These are phyloP conservation scores for Dactylorhiza incarnata DNA, from an alignment of 106 monocot genomes.

Conservation along the genomic window DNA sequence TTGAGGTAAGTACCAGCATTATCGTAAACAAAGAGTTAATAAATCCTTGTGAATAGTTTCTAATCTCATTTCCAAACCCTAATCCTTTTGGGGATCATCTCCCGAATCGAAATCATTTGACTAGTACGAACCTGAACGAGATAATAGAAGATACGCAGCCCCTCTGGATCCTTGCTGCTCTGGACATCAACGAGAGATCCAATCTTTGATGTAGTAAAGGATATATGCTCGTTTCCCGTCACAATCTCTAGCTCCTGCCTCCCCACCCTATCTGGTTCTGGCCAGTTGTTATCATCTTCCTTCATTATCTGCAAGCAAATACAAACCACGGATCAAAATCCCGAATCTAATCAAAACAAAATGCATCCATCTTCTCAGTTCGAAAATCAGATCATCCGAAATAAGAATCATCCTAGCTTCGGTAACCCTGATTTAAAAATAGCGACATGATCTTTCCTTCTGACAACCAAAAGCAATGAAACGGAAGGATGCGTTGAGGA, in stretches of 20 bases:
- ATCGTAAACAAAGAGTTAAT: not conserved
- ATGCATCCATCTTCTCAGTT: not conserved
- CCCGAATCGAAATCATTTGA: not conserved
- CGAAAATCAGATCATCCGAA: not conserved
- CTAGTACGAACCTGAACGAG: constrained; percentile 63
- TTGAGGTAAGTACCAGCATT: not conserved
- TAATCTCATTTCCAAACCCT: not conserved
- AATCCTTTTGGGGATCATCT: not conserved
- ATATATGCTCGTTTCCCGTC: constrained; percentile 96
- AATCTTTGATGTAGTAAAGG: constrained; percentile 95
- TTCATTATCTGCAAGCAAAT: constrained; percentile 68
- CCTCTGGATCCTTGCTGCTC: constrained; percentile 88
- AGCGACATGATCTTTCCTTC: not conserved
- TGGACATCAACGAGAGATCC: constrained; percentile 96
- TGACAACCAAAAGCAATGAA: not conserved
- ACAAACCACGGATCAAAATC: not conserved
- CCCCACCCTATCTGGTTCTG: constrained; percentile 85
- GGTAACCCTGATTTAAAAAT: not conserved
- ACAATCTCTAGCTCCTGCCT: constrained; percentile 97
- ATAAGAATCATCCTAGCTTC: not conserved
- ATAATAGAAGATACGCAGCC: constrained; percentile 85
- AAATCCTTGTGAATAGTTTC: not conserved
- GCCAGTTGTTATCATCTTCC: constrained; percentile 97
- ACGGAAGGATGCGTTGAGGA: not conserved
- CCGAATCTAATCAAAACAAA: not conserved